These are phyloP conservation scores for Endoconidiophora polonica DNA, from an alignment of 2,329 filamentous ascomycete species.

Conservation along the genomic window DNA sequence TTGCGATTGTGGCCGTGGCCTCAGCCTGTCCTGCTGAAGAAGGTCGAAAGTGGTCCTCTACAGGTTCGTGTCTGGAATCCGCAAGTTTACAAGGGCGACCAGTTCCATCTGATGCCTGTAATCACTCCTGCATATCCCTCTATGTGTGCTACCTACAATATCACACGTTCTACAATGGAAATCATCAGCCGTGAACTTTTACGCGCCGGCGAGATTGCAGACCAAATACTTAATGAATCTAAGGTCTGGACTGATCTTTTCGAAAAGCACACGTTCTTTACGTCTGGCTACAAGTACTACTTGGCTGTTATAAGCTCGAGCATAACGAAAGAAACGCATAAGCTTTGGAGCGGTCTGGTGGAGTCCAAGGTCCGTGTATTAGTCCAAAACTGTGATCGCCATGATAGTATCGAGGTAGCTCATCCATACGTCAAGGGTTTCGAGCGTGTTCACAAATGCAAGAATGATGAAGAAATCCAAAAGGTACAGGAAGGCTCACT, in stretches of 20 bases:
- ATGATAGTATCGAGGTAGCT: slow-evolving; percentile 63
- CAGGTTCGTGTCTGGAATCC: slow-evolving; percentile 90
- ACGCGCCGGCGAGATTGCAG: slow-evolving; percentile 59
- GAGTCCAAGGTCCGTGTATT: slow-evolving; percentile 85
- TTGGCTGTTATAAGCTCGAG: slow-evolving; percentile 73
- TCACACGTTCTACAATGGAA: slow-evolving; percentile 68
- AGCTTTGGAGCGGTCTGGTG: slow-evolving; percentile 78
- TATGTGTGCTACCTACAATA: slow-evolving; percentile 95
- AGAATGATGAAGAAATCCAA: slow-evolving; percentile 31
- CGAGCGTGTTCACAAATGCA: slow-evolving; percentile 62
- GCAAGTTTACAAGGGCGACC: slow-evolving; percentile 67
- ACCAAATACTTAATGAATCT: slow-evolving; percentile 62
- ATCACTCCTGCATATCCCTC: slow-evolving; percentile 95
- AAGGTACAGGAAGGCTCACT: slow-evolving; percentile 39
- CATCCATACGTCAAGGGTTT: slow-evolving; percentile 90
- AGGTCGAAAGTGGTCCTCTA: slow-evolving; percentile 65
- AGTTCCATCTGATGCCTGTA: slow-evolving; percentile 86
- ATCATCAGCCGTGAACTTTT: slow-evolving; percentile 73
- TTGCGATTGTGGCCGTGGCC: slow-evolving; percentile 90
- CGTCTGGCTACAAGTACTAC: slow-evolving; percentile 85
- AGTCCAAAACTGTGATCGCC: slow-evolving; percentile 66
- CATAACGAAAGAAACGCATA: slow-evolving; percentile 67
- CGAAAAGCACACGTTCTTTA: slow-evolving; percentile 83
- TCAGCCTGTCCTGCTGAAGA: slow-evolving; percentile 76
- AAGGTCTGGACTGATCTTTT: slow-evolving; percentile 79